Percentiles rank a stretch among this genome's conserved stretches.
phyloP scores from a whole-genome alignment of 116 monocot species.

The Thalassia testudinum region DNA sequence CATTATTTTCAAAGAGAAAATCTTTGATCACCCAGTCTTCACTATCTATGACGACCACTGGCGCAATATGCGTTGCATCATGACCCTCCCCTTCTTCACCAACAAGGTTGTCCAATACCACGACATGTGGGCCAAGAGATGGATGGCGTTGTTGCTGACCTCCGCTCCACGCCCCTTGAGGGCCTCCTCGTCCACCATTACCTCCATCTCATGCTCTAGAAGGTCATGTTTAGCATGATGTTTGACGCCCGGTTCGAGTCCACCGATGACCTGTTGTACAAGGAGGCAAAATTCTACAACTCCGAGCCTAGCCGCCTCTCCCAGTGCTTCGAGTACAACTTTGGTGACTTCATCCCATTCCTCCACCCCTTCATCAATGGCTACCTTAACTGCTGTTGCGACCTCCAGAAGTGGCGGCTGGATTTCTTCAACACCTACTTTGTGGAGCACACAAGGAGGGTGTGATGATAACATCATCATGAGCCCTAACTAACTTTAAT shows the following conservation, averaged over 20 bases:
- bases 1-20: too few species aligned
- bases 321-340: conserved; percentile 75
- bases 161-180: conserved; percentile 10
- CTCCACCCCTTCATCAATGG: conserved; percentile 54
- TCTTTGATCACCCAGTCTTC: too few species aligned
- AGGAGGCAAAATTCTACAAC: conserved; percentile 26
- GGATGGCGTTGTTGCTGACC: conserved; percentile 26
- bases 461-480: too few species aligned
- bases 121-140: conserved; percentile 41
- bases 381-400: conserved; percentile 47
- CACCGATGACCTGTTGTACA: conserved; percentile 38
- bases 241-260: conserved; percentile 48
- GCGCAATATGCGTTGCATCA: conserved; percentile 83
- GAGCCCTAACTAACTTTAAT: too few species aligned
- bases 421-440: conserved; percentile 51
- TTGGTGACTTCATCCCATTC: conserved; percentile 55
- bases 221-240: conserved; percentile 64
- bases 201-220: conserved; percentile 62
- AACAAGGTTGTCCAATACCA: conserved; percentile 57
- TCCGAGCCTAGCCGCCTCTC: conserved; percentile 49
- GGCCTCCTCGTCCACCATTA: conserved; percentile 31
- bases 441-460: conserved; percentile 22
- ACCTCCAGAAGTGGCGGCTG: conserved; percentile 36
- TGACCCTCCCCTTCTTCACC: conserved; percentile 82
- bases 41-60: conserved; percentile 85